Conservation (phyloP, 306 rosid genomes). For the Oemleria cerasiformis region DNA sequence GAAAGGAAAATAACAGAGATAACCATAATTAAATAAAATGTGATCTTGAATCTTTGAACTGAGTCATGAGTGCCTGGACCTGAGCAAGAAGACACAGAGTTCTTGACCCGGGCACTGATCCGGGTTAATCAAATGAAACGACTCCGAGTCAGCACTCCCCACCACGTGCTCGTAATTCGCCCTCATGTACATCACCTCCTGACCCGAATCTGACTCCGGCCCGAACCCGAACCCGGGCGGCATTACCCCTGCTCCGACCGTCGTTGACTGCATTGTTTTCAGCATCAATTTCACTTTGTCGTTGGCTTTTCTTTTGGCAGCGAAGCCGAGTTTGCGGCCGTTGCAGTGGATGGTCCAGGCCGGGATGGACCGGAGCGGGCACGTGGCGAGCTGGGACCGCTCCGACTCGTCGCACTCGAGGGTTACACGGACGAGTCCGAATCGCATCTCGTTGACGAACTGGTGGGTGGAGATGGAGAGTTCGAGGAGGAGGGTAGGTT, state of each 20-base stretch:
- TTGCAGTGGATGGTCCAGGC: constrained; percentile 71
- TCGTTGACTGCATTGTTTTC: constrained; percentile 70
- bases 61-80: constrained; percentile 44
- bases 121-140: constrained; percentile 89
- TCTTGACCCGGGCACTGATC: constrained; percentile 86
- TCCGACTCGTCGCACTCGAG: constrained; percentile 44
- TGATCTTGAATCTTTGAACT: neutral
- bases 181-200: constrained; percentile 81
- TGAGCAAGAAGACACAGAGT: constrained; percentile 88
- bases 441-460: constrained; percentile 80
- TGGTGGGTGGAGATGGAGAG: constrained; percentile 64
- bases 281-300: constrained; percentile 53
- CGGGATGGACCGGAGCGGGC: constrained; percentile 68
- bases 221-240: constrained; percentile 47
- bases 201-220: constrained; percentile 36
- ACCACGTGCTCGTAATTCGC: constrained; percentile 88
- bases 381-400: constrained; percentile 33
- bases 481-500: constrained; percentile 74
- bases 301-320: constrained; percentile 47
- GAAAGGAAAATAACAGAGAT: neutral
- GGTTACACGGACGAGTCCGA: constrained; percentile 78
- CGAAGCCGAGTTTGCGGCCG: constrained; percentile 65
- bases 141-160: constrained; percentile 77
- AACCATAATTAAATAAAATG: neutral
- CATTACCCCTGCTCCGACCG: constrained; percentile 83